Base-by-base conservation (phyloP, 805 yeast genomes). In the Tetrapisispora nanseiensis region DNA sequence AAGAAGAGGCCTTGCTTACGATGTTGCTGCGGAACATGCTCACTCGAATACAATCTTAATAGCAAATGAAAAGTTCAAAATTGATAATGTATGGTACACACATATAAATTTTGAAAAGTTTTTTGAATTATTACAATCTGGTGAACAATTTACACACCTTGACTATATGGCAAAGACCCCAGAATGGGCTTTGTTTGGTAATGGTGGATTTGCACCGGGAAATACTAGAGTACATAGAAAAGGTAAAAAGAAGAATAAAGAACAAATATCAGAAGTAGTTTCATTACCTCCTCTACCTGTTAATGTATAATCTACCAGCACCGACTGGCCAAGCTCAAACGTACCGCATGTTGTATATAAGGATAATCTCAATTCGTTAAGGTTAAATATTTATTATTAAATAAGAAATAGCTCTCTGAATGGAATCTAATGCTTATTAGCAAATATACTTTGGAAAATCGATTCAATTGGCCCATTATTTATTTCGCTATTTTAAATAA, bases 1-100 rank as follows among this genome's bases (percentile, higher is more conserved):
- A 41, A 61, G 68, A 11, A 73, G 94, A 51, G 87, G 87, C 1
- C 68, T 82, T 24, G 71, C 70, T 22, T 87, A 89, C 56, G 95
- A 78, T 37, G 69, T 87, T 45, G 95, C 96, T 10, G 95, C 96
- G 0, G 96, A 89, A 61, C 97, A 87, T 61, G 95, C 95, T 0
- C 97, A 87, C 59, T 82, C 95, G 2, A 89, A 95, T 65, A 89
- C 96, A 67, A 82, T 89, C 16, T 68, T 87, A 50, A 76, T 89
- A 52, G 96, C 95, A 0, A 82, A 81, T 49, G 69, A 68, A 31
- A 76, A 78, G 54, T 87, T 86, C 69, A 69, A 75, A 48, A 78
- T 79, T 44, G 63, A 82, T 56, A 80, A 74, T 27, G 75, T 72
- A 50, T 87, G 97, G 97, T 73, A 76, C 60, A 87, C 97, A 1